These are phyloP conservation scores for Xerocomus nothofagi DNA, from an alignment of 1,284 basidiomycete genomes.

Conservation along the genomic window DNA sequence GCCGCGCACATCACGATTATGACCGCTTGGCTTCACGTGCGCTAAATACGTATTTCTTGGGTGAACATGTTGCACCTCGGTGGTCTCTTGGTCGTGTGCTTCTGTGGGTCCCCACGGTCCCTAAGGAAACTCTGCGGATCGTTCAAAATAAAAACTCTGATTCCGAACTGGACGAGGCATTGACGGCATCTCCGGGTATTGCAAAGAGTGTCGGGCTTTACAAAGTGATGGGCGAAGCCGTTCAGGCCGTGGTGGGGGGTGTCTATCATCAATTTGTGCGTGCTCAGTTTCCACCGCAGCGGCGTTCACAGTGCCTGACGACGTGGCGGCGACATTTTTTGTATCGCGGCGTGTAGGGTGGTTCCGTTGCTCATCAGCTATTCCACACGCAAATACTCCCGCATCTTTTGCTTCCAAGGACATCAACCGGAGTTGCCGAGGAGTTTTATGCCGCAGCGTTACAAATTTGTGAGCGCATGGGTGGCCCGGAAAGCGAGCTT, in stretches of 20 bases:
- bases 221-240: conserved; percentile 74
- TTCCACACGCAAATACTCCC: conserved; percentile 38
- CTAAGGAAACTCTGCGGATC: conserved; percentile 23
- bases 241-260: conserved; percentile 74
- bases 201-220: conserved; percentile 62
- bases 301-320: not conserved
- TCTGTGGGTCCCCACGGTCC: conserved; percentile 64
- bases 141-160: conserved; percentile 19
- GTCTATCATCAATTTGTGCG: conserved; percentile 77
- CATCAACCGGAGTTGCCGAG: conserved; percentile 30
- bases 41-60: conserved; percentile 67
- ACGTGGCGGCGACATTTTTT: not conserved
- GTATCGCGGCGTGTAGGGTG: conserved; percentile 21
- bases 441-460: conserved; percentile 32
- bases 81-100: conserved; percentile 70
- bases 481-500: conserved; percentile 32
- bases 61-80: conserved; percentile 66
- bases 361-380: conserved; percentile 34
- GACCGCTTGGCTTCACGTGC: conserved; percentile 54
- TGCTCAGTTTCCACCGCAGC: conserved; percentile 21
- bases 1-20: conserved; percentile 52
- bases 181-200: conserved; percentile 30
- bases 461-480: conserved; percentile 34
- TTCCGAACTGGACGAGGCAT: conserved; percentile 28
- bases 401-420: conserved; percentile 30